phyloP scores from a whole-genome alignment of 768 basidiomycete species.

The Lactarius quietus region DNA sequence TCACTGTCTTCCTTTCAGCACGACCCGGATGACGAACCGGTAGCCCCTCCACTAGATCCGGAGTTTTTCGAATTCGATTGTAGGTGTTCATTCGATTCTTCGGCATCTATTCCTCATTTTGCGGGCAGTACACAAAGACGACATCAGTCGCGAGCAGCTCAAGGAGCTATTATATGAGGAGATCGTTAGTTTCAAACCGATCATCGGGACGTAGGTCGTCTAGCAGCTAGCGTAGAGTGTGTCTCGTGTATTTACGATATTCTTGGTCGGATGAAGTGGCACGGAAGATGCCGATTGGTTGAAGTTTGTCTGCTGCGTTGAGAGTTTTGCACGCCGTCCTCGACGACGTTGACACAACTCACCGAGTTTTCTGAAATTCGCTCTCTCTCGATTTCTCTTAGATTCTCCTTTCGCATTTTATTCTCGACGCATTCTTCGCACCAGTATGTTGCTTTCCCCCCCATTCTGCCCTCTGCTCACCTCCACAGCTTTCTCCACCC shows the following conservation, averaged over 20 bases:
- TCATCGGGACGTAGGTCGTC: constrained; percentile 41
- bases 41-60: constrained; percentile 90
- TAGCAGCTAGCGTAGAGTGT: neutral
- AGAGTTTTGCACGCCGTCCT: constrained; percentile 16
- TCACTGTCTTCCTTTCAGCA: constrained; percentile 46
- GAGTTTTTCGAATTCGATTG: constrained; percentile 98
- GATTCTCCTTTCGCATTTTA: constrained; percentile 23
- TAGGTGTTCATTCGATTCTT: constrained; percentile 38
- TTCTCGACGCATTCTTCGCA: constrained; percentile 18
- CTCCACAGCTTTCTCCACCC: constrained; percentile 20
- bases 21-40: constrained; percentile 95
- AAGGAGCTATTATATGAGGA: constrained; percentile 94
- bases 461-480: neutral
- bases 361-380: constrained; percentile 1
- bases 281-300: constrained; percentile 24
- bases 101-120: neutral
- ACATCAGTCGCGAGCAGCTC: constrained; percentile 91
- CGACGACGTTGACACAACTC: constrained; percentile 18
- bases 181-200: constrained; percentile 84
- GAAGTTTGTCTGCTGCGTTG: constrained; percentile 17
- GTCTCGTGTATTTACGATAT: neutral
- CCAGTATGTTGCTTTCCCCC: constrained; percentile 1
- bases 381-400: constrained; percentile 22
- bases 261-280: neutral
- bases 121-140: constrained; percentile 82